These are phyloP conservation scores for Echeveria elegans DNA, from an alignment of 164 flowering plant genomes.

Conservation along the genomic window DNA sequence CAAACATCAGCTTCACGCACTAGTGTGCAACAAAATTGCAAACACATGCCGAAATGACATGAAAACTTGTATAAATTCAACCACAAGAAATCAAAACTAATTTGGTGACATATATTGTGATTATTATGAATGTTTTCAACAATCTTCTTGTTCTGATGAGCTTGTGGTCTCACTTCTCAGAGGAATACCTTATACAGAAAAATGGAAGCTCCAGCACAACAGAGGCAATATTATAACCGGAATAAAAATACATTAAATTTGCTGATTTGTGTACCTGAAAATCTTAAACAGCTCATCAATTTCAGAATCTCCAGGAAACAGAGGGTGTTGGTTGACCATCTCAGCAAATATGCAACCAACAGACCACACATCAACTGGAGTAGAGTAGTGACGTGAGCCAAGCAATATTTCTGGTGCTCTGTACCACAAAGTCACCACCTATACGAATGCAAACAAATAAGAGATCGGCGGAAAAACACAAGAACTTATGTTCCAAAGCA, in stretches of 20 bases:
- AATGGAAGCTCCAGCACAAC: neutral
- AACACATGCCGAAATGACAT: neutral
- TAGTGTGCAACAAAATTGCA: neutral
- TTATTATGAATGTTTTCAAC: neutral
- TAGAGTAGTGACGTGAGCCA: constrained; percentile 92
- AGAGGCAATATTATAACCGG: too few species aligned
- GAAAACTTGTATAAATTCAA: neutral
- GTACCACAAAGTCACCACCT: constrained; percentile 98
- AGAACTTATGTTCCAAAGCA: neutral
- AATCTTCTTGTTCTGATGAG: neutral
- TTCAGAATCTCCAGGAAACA: constrained; percentile 98
- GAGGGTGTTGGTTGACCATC: constrained; percentile 85
- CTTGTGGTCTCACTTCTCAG: neutral
- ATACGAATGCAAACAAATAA: constrained; percentile 1
- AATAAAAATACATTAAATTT: neutral
- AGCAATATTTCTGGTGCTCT: constrained; percentile 98
- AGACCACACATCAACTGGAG: constrained; percentile 98
- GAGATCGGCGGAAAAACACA: neutral
- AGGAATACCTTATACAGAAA: neutral
- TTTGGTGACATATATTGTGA: neutral
- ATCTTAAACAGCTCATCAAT: constrained; percentile 93
- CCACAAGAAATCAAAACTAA: neutral
- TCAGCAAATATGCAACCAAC: constrained; percentile 99
- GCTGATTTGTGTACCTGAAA: constrained; percentile 50
- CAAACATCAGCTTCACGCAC: neutral